Percentiles rank a stretch among this genome's conserved stretches.
These are phyloP conservation scores for Diutina sp. DNA, from an alignment of 1,139 yeast genomes.

Conservation along the genomic window DNA sequence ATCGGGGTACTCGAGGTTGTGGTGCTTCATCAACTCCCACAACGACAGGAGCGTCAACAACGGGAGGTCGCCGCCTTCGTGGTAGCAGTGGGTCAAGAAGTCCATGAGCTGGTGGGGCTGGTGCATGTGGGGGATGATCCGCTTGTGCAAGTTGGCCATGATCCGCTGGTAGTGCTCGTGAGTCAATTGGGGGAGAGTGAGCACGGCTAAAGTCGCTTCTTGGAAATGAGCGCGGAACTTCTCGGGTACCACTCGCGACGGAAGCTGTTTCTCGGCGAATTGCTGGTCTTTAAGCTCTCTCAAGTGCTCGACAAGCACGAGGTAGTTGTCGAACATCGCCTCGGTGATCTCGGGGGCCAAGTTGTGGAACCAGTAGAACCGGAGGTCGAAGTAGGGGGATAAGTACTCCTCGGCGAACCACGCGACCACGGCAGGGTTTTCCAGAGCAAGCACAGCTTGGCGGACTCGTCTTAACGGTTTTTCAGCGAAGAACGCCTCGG, in stretches of 20 bases:
- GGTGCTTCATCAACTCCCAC: constrained; percentile 70
- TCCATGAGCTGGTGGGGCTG: constrained; percentile 85
- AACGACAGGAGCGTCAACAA: constrained; percentile 79
- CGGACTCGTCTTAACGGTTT: constrained; percentile 39
- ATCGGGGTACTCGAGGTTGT: constrained; percentile 86
- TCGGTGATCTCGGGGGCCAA: constrained; percentile 6
- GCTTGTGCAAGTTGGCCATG: constrained; percentile 62
- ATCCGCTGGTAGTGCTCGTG: constrained; percentile 58
- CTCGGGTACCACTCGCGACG: constrained; percentile 16
- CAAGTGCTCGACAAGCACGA: constrained; percentile 21
- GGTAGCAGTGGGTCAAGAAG: constrained; percentile 78
- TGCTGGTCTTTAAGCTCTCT: constrained; percentile 10
- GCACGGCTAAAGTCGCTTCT: not conserved
- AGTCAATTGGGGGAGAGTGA: constrained; percentile 16
- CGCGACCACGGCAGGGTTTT: constrained; percentile 25
- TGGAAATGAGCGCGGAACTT: constrained; percentile 28
- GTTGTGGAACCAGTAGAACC: constrained; percentile 47
- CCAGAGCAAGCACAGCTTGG: constrained; percentile 26
- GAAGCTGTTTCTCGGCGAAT: not conserved
- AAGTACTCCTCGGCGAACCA: constrained; percentile 20
- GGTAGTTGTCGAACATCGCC: constrained; percentile 23
- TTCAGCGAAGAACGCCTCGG: constrained; percentile 37
- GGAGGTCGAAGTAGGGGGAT: constrained; percentile 46
- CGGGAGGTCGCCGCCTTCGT: constrained; percentile 50
- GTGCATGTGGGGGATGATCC: constrained; percentile 70